Conservation (phyloP, 2,329 filamentous ascomycete species). For the Calonectria pteridis region DNA sequence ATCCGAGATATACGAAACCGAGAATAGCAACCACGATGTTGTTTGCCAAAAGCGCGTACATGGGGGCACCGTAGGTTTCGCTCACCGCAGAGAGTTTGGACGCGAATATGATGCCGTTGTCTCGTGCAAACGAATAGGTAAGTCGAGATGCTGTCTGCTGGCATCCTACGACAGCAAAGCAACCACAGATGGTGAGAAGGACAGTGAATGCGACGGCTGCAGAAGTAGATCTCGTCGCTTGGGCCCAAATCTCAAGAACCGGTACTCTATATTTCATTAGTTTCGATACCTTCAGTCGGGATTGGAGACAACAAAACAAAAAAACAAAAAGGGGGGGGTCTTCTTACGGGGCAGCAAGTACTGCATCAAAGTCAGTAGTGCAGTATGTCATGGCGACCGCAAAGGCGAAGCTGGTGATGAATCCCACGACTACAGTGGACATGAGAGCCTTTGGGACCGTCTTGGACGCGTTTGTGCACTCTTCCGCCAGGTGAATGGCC, state of each 20-base stretch:
- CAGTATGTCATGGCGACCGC: constrained; percentile 45
- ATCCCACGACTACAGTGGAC: constrained; percentile 49
- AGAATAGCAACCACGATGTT: constrained; percentile 19
- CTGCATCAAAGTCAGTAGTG: constrained; percentile 36
- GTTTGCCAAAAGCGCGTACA: constrained; percentile 21
- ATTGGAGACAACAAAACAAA: too few relatives aligned
- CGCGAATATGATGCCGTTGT: constrained; percentile 27
- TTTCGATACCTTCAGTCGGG: neutral
- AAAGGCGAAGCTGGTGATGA: constrained; percentile 48
- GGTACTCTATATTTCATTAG: constrained; percentile 7
- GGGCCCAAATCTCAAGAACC: constrained; percentile 23
- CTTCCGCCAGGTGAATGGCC: constrained; percentile 54
- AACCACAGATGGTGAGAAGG: constrained; percentile 27
- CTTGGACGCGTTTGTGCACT: constrained; percentile 46
- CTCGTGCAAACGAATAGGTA: constrained; percentile 35
- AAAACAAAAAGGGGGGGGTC: too few relatives aligned
- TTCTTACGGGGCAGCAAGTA: constrained; percentile 24
- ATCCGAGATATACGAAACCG: constrained; percentile 27
- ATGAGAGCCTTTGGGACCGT: constrained; percentile 50
- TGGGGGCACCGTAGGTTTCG: constrained; percentile 11
- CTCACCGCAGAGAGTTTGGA: constrained; percentile 12
- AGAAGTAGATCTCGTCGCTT: constrained; percentile 16
- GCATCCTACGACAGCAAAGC: constrained; percentile 28
- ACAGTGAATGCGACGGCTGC: constrained; percentile 19
- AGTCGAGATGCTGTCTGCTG: constrained; percentile 35